Conservation (phyloP, 2,329 filamentous ascomycete genomes). For the Diaporthe longicolla region DNA sequence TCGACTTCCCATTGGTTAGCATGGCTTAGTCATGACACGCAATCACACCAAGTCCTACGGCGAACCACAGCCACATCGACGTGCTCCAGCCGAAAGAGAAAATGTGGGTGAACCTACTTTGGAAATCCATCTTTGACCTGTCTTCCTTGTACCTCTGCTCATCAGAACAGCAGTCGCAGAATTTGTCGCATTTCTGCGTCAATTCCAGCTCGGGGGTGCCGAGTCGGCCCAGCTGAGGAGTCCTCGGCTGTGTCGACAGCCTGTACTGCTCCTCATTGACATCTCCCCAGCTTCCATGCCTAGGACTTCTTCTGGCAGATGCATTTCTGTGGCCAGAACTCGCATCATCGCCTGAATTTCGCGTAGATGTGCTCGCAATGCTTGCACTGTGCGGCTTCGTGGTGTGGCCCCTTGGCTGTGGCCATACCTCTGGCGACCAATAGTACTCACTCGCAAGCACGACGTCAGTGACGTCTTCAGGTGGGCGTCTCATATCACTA, state of each 20-base stretch:
- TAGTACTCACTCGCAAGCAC: conserved; percentile 30
- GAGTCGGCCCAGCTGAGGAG: conserved; percentile 37
- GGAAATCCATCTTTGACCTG: conserved; percentile 40
- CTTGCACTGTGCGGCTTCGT: background rate
- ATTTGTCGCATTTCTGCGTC: conserved; percentile 2
- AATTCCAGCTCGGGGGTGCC: conserved; percentile 40
- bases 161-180: conserved; percentile 38
- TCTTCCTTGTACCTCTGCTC: conserved; percentile 30
- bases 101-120: conserved; percentile 36
- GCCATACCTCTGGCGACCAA: conserved; percentile 3
- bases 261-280: conserved; percentile 3
- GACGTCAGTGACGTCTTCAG: conserved; percentile 35
- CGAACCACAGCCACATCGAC: background rate
- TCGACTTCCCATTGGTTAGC: conserved; percentile 42
- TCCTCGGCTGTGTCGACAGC: conserved; percentile 24
- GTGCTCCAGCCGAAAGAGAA: background rate
- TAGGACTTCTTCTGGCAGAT: background rate
- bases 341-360: background rate
- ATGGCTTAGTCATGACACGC: conserved; percentile 39
- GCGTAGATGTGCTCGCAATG: background rate
- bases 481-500: background rate
- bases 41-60: background rate
- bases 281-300: conserved; percentile 13
- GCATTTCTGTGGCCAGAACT: background rate
- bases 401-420: background rate